Conservation (phyloP, 176 grass and related monocot genomes). For the Puccinellia tenuiflora region DNA sequence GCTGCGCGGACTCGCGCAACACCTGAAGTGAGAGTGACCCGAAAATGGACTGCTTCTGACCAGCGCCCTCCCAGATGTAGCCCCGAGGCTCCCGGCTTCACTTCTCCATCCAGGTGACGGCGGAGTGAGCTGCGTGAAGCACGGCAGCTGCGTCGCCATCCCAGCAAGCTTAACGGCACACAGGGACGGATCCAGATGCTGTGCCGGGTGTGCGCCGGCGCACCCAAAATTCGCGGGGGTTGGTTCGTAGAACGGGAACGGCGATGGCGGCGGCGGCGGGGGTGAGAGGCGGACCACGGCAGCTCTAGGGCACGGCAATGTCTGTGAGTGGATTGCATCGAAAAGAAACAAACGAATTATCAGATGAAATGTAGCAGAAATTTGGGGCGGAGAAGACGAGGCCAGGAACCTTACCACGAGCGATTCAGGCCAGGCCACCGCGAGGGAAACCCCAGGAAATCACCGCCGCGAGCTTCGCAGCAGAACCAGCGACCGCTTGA, state of each 20-base stretch:
- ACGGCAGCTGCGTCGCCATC: constrained; percentile 60
- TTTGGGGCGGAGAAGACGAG: neutral
- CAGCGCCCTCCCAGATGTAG: neutral
- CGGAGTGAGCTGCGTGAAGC: constrained; percentile 48
- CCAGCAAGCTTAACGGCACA: neutral
- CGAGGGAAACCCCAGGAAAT: neutral
- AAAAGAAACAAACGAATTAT: neutral
- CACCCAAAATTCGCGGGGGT: neutral
- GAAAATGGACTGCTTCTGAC: neutral
- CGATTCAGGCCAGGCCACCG: neutral
- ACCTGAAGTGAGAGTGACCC: constrained; percentile 25
- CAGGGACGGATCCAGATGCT: neutral
- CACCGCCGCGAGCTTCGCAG: neutral
- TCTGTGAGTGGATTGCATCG: neutral
- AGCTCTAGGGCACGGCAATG: neutral
- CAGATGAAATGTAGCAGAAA: neutral
- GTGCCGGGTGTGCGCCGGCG: neutral
- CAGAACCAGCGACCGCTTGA: neutral
- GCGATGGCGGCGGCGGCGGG: neutral
- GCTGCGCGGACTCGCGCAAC: constrained; percentile 30
- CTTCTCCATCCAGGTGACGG: constrained; percentile 19
- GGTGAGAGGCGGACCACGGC: neutral
- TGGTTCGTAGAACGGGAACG: neutral
- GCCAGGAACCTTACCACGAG: neutral
- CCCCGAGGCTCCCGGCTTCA: neutral